Conservation (phyloP, 345 rosid genomes). For the Adansonia digitata region DNA sequence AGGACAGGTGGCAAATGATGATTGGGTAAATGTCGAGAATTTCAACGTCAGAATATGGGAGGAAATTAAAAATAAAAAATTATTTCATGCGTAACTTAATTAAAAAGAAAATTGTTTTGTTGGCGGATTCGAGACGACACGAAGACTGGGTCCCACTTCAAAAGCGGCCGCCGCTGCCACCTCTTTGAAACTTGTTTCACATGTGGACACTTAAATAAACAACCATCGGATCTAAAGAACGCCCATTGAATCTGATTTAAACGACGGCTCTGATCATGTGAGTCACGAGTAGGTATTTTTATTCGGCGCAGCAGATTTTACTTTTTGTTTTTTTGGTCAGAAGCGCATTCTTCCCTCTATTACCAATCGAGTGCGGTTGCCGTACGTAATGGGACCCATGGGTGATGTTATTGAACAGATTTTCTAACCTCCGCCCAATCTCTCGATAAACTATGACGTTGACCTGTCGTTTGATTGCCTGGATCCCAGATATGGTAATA, state of each 20-base stretch:
- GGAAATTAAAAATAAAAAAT: neutral
- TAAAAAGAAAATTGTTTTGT: constrained; percentile 11
- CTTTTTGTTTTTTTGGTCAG: no score
- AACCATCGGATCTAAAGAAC: neutral
- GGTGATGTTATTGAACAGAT: no score
- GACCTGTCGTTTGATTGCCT: neutral
- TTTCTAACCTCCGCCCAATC: no score
- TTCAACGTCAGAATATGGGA: neutral
- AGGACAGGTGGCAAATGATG: neutral
- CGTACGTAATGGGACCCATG: neutral
- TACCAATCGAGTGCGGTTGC: neutral
- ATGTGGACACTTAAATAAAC: constrained; percentile 34
- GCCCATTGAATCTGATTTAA: neutral
- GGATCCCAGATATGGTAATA: neutral
- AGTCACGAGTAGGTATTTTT: neutral
- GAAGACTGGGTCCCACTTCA: constrained; percentile 33
- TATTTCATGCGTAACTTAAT: neutral
- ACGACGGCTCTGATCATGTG: neutral
- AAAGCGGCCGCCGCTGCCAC: constrained; percentile 53
- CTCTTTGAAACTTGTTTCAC: constrained; percentile 34
- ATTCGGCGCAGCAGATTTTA: no score
- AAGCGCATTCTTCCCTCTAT: neutral
- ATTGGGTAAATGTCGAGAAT: neutral
- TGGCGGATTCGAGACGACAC: constrained; percentile 48
- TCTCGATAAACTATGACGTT: no score